phyloP scores from a whole-genome alignment of 345 rosid species.

The Melaleuca quinquenervia region DNA sequence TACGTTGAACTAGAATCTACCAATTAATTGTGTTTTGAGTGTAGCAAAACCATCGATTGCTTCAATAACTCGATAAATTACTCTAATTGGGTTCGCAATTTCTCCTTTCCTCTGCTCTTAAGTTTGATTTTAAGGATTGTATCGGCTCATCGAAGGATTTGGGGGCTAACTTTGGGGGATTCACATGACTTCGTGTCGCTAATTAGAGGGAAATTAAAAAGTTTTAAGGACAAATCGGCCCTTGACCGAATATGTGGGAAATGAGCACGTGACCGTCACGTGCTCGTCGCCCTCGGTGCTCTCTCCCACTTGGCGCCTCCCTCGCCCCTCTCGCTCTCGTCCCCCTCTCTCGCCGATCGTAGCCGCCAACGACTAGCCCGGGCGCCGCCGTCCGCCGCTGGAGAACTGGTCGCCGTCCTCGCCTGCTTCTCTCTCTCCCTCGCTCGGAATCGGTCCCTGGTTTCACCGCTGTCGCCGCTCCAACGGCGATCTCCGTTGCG shows the following conservation, averaged over 20 bases:
- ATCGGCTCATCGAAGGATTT: background rate
- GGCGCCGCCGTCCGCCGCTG: background rate
- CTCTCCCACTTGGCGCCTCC: background rate
- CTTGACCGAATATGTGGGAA: too few relatives aligned
- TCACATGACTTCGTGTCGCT: background rate
- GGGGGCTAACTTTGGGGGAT: background rate
- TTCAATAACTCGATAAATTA: too few relatives aligned
- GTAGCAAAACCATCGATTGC: too few relatives aligned
- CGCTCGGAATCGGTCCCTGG: background rate
- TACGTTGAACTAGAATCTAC: too few relatives aligned
- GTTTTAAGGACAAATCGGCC: too few relatives aligned
- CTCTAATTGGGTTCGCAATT: background rate
- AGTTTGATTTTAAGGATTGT: background rate
- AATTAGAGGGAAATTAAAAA: background rate
- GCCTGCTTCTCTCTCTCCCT: background rate
- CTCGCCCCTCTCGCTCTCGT: background rate
- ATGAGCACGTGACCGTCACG: background rate
- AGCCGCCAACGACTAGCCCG: background rate
- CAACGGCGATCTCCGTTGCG: background rate
- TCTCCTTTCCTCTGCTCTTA: rapidly evolving
- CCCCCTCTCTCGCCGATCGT: background rate
- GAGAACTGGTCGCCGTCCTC: background rate
- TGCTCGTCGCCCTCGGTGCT: background rate
- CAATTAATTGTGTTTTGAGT: too few relatives aligned
- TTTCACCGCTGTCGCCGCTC: background rate